Conservation (phyloP, 148 eudicot genomes). For the Camellia granthamiana region DNA sequence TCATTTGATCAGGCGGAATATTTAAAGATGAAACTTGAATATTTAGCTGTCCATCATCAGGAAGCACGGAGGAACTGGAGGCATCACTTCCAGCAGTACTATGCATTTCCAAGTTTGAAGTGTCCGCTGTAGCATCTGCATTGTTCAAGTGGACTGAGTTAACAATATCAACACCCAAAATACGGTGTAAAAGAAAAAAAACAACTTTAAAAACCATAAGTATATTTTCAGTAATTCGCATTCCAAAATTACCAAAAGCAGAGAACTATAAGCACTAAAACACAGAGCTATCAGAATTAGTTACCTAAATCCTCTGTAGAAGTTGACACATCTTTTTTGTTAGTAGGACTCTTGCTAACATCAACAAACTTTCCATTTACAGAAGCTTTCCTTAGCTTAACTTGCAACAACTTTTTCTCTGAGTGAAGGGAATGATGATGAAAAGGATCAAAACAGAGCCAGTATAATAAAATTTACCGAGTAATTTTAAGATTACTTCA, state of each 20-base stretch:
- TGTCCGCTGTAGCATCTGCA: conserved; percentile 24
- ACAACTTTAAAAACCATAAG: neutral
- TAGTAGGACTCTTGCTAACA: conserved; percentile 31
- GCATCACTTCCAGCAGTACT: conserved; percentile 29
- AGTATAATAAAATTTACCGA: neutral
- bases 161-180: conserved; percentile 10
- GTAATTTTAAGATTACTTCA: neutral
- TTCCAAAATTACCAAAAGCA: too few relatives aligned
- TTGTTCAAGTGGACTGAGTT: conserved; percentile 18
- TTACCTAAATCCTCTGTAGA: conserved; percentile 81
- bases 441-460: neutral
- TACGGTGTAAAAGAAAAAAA: neutral
- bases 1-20: conserved; percentile 81
- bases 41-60: conserved; percentile 35
- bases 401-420: conserved; percentile 86
- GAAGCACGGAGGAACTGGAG: conserved; percentile 28
- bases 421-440: conserved; percentile 19
- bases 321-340: conserved; percentile 63
- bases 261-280: too few relatives aligned
- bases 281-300: conserved; percentile 4
- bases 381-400: conserved; percentile 68
- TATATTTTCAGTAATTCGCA: neutral
- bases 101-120: conserved; percentile 33
- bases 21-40: conserved; percentile 44
- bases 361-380: conserved; percentile 44